These are phyloP conservation scores for Colletotrichum abscissum DNA, from an alignment of 2,329 filamentous ascomycete species.

Conservation along the genomic window DNA sequence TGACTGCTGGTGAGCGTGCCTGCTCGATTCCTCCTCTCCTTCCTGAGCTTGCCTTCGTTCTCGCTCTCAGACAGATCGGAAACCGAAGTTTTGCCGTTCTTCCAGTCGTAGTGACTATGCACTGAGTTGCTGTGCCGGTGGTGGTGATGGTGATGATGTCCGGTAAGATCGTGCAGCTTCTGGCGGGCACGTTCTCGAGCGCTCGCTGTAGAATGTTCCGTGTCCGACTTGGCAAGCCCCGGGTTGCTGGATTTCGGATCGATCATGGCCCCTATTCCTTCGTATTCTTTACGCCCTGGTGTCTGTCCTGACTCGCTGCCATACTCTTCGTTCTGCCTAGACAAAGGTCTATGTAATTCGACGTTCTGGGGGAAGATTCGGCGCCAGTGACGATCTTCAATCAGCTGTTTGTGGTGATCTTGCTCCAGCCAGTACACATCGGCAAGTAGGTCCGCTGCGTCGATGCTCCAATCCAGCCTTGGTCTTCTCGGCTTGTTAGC, in stretches of 20 bases:
- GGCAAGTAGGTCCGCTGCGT: conserved; percentile 86
- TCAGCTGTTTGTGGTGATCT: conserved; percentile 79
- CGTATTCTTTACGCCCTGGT: conserved; percentile 6
- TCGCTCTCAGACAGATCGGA: conserved; percentile 73
- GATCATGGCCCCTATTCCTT: conserved; percentile 1
- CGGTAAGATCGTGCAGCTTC: conserved; percentile 67
- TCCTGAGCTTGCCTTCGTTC: conserved; percentile 49
- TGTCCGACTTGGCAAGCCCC: conserved; percentile 44
- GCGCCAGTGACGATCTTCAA: conserved; percentile 83
- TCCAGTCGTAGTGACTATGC: conserved; percentile 64
- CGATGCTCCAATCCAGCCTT: conserved; percentile 85
- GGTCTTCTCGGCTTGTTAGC: conserved; percentile 75
- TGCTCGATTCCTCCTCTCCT: conserved; percentile 51
- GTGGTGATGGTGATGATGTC: conserved; percentile 56
- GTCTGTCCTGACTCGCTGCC: conserved; percentile 24
- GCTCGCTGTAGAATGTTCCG: conserved; percentile 60
- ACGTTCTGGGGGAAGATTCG: conserved; percentile 71
- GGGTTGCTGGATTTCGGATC: conserved; percentile 38
- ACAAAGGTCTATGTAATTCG: conserved; percentile 42
- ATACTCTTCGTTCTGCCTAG: conserved; percentile 40
- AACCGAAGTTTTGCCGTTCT: conserved; percentile 62
- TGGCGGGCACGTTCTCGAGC: conserved; percentile 69
- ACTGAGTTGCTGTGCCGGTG: conserved; percentile 60
- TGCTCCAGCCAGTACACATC: conserved; percentile 94
- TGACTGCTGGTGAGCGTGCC: conserved; percentile 61